phyloP scores from a whole-genome alignment of 306 rosid species.

The Pterocarpus santalinus region DNA sequence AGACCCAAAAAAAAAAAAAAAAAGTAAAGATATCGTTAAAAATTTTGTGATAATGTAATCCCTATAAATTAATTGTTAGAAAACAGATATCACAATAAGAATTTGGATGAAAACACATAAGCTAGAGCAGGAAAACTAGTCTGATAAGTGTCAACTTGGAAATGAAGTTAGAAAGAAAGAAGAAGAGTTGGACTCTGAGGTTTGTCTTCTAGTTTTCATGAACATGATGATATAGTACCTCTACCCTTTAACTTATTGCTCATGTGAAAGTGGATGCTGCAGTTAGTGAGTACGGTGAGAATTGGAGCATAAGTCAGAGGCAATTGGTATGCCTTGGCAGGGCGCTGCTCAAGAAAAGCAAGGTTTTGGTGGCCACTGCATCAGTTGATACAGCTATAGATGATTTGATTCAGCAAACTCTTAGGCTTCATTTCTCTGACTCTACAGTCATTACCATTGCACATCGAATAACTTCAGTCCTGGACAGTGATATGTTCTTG shows the following conservation, averaged over 20 bases:
- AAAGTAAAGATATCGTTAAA: no score
- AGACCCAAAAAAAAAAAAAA: no score
- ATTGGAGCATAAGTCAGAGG: constrained; percentile 59
- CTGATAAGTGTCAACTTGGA: no score
- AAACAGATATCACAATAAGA: no score
- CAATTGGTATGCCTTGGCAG: constrained; percentile 57
- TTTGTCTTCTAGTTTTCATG: constrained; percentile 37
- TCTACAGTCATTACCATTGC: constrained; percentile 83
- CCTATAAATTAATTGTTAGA: no score
- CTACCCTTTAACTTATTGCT: neutral
- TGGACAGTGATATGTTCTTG: constrained; percentile 82
- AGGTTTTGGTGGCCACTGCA: constrained; percentile 56
- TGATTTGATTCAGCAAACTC: constrained; percentile 47
- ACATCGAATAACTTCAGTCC: constrained; percentile 86
- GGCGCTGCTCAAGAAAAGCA: constrained; percentile 51
- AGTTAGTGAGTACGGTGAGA: no score
- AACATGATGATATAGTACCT: constrained; percentile 18
- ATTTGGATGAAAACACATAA: no score
- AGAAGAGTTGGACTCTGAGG: constrained; percentile 83
- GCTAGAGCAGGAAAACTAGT: no score
- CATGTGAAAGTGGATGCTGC: constrained; percentile 18
- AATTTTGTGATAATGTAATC: no score
- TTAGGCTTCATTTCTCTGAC: constrained; percentile 61
- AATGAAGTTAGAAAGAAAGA: constrained; percentile 79
- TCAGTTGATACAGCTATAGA: constrained; percentile 56